Evolutionary conservation across 1,284 basidiomycete species (phyloP).

Genomic region (Trametes versicolor): DNA sequence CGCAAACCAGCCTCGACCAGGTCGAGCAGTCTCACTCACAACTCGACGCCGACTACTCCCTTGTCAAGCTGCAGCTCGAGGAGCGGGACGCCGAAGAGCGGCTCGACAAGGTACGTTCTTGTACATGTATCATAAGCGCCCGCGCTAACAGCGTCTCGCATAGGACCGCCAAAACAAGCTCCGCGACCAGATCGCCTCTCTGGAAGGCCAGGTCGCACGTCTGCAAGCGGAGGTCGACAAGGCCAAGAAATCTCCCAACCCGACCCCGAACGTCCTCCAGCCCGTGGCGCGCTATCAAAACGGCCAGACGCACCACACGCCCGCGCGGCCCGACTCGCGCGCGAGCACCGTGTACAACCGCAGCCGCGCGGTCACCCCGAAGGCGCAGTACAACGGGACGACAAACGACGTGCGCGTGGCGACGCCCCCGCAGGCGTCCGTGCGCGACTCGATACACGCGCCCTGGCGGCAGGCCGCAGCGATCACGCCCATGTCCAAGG

Average conservation of each 20-base stretch:
- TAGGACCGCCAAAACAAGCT: constrained; percentile 78
- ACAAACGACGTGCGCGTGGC: constrained; percentile 47
- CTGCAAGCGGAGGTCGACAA: constrained; percentile 70
- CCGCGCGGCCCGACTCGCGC: constrained; percentile 73
- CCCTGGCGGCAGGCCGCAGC: constrained; percentile 45
- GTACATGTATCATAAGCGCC: neutral
- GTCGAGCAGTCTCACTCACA: constrained; percentile 70
- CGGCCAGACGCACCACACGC: constrained; percentile 47
- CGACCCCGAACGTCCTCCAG: constrained; percentile 36
- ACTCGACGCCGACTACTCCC: constrained; percentile 73
- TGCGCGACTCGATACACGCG: constrained; percentile 82
- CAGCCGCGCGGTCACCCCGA: constrained; percentile 54
- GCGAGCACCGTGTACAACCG: constrained; percentile 65
- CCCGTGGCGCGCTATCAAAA: constrained; percentile 38
- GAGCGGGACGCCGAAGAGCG: constrained; percentile 77
- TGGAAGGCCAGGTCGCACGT: constrained; percentile 70
- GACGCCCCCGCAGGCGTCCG: constrained; percentile 64
- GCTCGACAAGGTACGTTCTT: constrained; percentile 61
- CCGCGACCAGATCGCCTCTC: constrained; percentile 67
- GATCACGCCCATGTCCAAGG: constrained; percentile 46
- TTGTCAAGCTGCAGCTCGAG: constrained; percentile 75
- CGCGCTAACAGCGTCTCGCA: neutral
- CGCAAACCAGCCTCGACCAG: constrained; percentile 68
- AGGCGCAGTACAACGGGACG: constrained; percentile 41
- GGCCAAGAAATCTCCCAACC: constrained; percentile 47